Percentiles rank a stretch among this genome's conserved stretches.
Evolutionary conservation across 352 stramenopile species (phyloP).

Genomic region (Phytophthora kernoviae): DNA sequence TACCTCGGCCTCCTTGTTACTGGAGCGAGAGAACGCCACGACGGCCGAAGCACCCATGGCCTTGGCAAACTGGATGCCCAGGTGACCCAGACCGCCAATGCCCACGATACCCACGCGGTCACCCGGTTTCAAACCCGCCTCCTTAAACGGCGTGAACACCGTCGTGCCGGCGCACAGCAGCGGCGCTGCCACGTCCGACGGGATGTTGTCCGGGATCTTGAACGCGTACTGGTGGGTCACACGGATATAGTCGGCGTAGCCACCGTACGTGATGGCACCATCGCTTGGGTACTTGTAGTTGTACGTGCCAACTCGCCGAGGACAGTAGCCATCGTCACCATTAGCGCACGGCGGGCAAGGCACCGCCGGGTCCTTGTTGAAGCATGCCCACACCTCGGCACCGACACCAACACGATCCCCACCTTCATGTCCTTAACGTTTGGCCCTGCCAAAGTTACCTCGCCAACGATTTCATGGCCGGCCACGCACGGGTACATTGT

Average conservation of each 20-base stretch:
- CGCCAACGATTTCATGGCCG: slow-evolving; percentile 31
- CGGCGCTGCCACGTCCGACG: slow-evolving; percentile 14
- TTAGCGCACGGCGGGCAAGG: slow-evolving; percentile 59
- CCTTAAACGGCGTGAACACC: slow-evolving; percentile 16
- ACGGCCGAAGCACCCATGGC: slow-evolving; percentile 50
- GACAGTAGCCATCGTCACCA: slow-evolving; percentile 67
- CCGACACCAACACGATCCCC: slow-evolving; percentile 12
- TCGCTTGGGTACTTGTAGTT: slow-evolving; percentile 43
- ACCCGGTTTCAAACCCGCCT: slow-evolving; percentile 7
- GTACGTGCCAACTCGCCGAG: slow-evolving; percentile 50
- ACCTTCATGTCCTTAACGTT: slow-evolving; percentile 9
- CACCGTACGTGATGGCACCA: slow-evolving; percentile 42
- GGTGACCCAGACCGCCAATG: slow-evolving; percentile 11
- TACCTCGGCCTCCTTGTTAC: slow-evolving; percentile 55
- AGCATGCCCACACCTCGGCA: slow-evolving; percentile 53
- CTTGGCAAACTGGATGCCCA: slow-evolving; percentile 21
- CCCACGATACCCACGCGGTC: slow-evolving; percentile 19
- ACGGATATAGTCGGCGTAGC: slow-evolving; percentile 73
- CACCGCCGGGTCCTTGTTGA: slow-evolving; percentile 47
- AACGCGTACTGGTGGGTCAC: slow-evolving; percentile 66
- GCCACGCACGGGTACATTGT: slow-evolving; percentile 43
- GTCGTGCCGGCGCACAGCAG: slow-evolving; percentile 17
- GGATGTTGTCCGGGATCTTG: slow-evolving; percentile 24
- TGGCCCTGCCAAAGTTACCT: slow-evolving; percentile 7
- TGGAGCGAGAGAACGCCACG: slow-evolving; percentile 58